Conservation (phyloP, 1,284 basidiomycete species). For the Exobasidium cylindrosporum region DNA sequence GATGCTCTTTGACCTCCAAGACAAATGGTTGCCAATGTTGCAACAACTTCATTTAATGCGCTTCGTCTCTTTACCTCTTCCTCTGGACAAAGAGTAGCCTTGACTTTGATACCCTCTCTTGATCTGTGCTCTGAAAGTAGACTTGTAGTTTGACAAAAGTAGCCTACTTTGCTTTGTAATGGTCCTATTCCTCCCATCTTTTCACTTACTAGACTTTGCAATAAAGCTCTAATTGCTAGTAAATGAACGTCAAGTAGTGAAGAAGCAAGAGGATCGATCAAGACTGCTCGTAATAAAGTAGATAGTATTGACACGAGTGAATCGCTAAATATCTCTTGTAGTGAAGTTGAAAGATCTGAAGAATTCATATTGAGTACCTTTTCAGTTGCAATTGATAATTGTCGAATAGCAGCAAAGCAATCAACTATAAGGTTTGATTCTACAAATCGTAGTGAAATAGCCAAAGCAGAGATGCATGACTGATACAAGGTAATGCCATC, state of each 20-base stretch:
- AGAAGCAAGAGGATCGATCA: constrained; percentile 1
- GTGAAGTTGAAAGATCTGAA: not conserved
- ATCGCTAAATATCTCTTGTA: not conserved
- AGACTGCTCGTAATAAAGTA: not conserved
- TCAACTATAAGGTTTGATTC: not conserved
- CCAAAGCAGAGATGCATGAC: not conserved
- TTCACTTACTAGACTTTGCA: not conserved
- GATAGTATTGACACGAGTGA: not conserved
- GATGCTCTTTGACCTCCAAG: not conserved
- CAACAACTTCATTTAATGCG: not conserved
- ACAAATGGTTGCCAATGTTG: not conserved
- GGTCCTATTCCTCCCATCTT: not conserved
- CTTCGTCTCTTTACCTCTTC: not conserved
- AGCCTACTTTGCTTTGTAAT: not conserved
- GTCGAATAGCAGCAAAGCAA: not conserved
- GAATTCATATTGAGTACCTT: not conserved
- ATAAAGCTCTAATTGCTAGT: not conserved
- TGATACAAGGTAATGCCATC: not conserved
- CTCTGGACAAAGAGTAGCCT: not conserved
- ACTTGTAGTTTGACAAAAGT: not conserved
- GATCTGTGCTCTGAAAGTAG: not conserved
- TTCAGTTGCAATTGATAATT: not conserved
- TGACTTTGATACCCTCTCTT: not conserved
- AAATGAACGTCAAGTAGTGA: constrained; percentile 1
- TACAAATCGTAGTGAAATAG: not conserved